Evolutionary conservation across 1,284 basidiomycete genomes (phyloP).

Genomic region (Rhodotorula sp.): DNA sequence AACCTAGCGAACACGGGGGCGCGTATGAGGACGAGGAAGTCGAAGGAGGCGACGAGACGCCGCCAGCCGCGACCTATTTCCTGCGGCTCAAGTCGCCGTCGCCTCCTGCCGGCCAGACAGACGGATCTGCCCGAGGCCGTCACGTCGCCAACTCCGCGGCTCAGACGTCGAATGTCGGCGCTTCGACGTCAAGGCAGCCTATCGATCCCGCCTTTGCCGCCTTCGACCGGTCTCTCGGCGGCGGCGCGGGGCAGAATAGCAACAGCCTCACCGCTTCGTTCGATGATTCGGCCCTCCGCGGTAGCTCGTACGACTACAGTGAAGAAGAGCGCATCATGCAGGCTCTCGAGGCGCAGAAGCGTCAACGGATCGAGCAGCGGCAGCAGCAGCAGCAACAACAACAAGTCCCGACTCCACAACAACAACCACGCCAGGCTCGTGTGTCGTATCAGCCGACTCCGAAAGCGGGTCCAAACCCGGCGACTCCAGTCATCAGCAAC

Average conservation of each 20-base stretch:
- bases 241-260: neutral
- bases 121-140: neutral
- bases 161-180: neutral
- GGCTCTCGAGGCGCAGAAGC: conserved; percentile 9
- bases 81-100: conserved; percentile 29
- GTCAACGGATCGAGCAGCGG: conserved; percentile 24
- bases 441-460: neutral
- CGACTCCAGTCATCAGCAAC: conserved; percentile 17
- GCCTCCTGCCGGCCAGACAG: neutral
- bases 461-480: neutral
- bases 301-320: conserved; percentile 70
- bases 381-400: conserved; percentile 5
- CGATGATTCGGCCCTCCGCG: conserved; percentile 58
- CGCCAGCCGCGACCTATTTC: conserved; percentile 26
- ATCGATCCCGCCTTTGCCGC: conserved; percentile 26
- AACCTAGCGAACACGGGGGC: conserved; percentile 8
- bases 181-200: neutral
- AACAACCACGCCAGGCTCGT: neutral
- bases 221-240: conserved; percentile 29
- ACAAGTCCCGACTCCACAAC: conserved; percentile 9
- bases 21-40: neutral
- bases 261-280: conserved; percentile 39
- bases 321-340: conserved; percentile 59
- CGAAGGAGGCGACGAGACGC: conserved; percentile 8
- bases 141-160: conserved; percentile 3